Evolutionary conservation across 2,329 filamentous ascomycete species (phyloP).

Genomic region (Lasiodiplodia hormozganensis): DNA sequence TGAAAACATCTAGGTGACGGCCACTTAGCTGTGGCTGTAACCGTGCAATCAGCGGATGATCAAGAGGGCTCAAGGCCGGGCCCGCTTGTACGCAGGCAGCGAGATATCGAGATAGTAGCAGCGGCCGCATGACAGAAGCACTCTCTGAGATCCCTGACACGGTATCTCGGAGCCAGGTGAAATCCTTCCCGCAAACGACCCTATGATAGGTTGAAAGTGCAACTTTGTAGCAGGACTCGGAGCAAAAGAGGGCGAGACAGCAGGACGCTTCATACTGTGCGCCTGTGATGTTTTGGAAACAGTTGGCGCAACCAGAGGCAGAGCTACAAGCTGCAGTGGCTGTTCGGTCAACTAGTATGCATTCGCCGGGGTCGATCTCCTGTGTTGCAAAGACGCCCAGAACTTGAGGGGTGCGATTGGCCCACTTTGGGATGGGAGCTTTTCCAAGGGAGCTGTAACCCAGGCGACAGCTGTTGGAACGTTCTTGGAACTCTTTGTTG

Average conservation of each 20-base stretch:
- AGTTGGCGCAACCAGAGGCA: constrained; percentile 34
- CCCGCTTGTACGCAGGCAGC: constrained; percentile 37
- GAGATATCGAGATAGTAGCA: constrained; percentile 40
- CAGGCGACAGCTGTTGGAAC: background rate
- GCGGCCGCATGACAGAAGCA: constrained; percentile 36
- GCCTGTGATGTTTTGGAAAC: constrained; percentile 35
- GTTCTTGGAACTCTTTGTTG: constrained; percentile 16
- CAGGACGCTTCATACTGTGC: constrained; percentile 35
- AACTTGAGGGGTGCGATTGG: background rate
- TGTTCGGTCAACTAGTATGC: constrained; percentile 32
- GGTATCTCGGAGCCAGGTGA: constrained; percentile 36
- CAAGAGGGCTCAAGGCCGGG: constrained; percentile 34
- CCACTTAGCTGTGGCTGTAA: constrained; percentile 40
- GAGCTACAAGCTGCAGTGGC: constrained; percentile 34
- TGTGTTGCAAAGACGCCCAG: constrained; percentile 13
- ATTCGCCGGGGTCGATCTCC: constrained; percentile 31
- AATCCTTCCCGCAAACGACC: constrained; percentile 39
- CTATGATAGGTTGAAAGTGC: constrained; percentile 39
- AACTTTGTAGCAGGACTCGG: constrained; percentile 35
- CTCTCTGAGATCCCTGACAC: constrained; percentile 33
- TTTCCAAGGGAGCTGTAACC: constrained; percentile 2
- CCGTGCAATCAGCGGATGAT: constrained; percentile 38
- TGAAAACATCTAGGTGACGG: constrained; percentile 40
- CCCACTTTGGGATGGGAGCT: background rate
- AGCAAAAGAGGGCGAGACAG: constrained; percentile 37